Evolutionary conservation across 306 rosid species (phyloP).

Genomic region (Datisca glomerata): DNA sequence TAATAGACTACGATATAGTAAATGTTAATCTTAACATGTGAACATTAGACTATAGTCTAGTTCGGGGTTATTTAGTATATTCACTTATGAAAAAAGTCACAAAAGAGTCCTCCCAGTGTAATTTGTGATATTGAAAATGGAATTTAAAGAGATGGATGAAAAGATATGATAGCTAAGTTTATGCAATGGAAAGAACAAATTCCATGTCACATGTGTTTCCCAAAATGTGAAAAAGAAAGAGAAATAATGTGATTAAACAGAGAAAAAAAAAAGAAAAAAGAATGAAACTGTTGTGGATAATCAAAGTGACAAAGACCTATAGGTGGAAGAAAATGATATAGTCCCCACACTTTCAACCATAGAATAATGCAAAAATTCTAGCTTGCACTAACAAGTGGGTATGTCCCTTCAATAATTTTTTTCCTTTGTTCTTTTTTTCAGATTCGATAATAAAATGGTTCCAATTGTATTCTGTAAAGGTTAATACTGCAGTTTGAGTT

Average conservation of each 20-base stretch:
- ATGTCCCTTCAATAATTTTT: constrained; percentile 19
- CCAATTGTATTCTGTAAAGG: constrained; percentile 31
- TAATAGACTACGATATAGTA: too few species aligned
- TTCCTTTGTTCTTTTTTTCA: not conserved
- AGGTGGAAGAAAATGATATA: constrained; percentile 24
- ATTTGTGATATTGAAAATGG: too few species aligned
- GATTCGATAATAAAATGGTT: too few species aligned
- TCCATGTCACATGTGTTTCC: not conserved
- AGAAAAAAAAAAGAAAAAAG: not conserved
- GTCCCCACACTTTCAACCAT: constrained; percentile 38
- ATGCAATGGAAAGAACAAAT: not conserved
- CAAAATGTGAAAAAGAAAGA: not conserved
- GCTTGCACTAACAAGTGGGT: constrained; percentile 27
- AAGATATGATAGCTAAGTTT: not conserved
- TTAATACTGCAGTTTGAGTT: constrained; percentile 15
- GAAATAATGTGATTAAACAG: not conserved
- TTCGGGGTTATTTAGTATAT: too few species aligned
- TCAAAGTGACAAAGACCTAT: constrained; percentile 15
- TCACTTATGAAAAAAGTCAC: too few species aligned
- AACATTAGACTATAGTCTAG: too few species aligned
- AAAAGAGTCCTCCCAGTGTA: too few species aligned
- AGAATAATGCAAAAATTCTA: constrained; percentile 26
- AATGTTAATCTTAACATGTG: too few species aligned
- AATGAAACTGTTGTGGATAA: not conserved
- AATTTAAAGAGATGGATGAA: too few species aligned